Evolutionary conservation across 768 basidiomycete species (phyloP).

Genomic region (Naganishia antarctica): DNA sequence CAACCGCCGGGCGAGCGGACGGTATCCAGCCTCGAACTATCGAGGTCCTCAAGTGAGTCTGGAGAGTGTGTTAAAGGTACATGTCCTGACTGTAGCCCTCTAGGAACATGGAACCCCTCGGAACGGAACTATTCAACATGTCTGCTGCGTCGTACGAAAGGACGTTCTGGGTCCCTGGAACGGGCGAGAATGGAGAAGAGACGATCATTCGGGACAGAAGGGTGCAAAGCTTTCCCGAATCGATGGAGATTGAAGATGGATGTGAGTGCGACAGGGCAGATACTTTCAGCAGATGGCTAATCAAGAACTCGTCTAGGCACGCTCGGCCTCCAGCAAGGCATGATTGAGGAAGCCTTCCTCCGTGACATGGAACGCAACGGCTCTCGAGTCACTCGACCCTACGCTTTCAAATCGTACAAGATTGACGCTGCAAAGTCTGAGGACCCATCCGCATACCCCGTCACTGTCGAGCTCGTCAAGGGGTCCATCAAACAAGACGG

Average conservation of each 20-base stretch:
- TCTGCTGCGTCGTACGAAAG: constrained; percentile 29
- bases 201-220: constrained; percentile 25
- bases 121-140: constrained; percentile 21
- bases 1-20: constrained; percentile 30
- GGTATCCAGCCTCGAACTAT: constrained; percentile 32
- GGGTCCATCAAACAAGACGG: constrained; percentile 14
- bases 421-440: background rate
- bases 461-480: constrained; percentile 29
- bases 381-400: constrained; percentile 27
- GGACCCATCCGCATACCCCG: constrained; percentile 19
- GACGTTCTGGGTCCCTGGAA: constrained; percentile 30
- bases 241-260: constrained; percentile 30
- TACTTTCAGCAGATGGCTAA: background rate
- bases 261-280: background rate
- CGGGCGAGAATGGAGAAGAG: constrained; percentile 25
- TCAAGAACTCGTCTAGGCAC: constrained; percentile 1
- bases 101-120: constrained; percentile 31
- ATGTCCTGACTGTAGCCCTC: background rate
- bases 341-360: constrained; percentile 33
- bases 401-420: constrained; percentile 27
- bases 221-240: constrained; percentile 30
- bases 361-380: constrained; percentile 30
- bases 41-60: constrained; percentile 31
- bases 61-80: background rate
- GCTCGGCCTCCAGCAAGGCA: constrained; percentile 21